phyloP scores from a whole-genome alignment of 2,329 filamentous ascomycete species.

The Aureobasidium subglaciale region DNA sequence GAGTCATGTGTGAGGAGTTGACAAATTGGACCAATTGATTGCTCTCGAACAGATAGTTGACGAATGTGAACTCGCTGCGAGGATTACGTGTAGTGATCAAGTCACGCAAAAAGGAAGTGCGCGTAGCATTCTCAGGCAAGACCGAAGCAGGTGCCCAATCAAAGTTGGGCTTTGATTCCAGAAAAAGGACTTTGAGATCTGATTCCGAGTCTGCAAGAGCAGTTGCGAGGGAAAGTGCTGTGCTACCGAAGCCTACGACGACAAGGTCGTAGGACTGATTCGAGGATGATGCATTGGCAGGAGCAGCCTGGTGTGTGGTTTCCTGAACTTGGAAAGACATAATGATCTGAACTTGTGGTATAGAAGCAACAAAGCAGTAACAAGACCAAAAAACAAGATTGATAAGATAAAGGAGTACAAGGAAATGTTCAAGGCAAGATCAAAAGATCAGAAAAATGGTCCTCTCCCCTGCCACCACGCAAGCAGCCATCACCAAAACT shows the following conservation, averaged over 20 bases:
- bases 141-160: slow-evolving; percentile 19
- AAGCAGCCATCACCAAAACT: not conserved
- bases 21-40: slow-evolving; percentile 24
- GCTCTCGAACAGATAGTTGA: slow-evolving; percentile 26
- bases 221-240: slow-evolving; percentile 21
- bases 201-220: slow-evolving; percentile 20
- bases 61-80: slow-evolving; percentile 24
- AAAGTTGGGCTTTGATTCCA: slow-evolving; percentile 20
- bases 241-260: slow-evolving; percentile 23
- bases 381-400: not conserved
- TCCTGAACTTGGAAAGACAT: slow-evolving; percentile 8
- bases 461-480: not conserved
- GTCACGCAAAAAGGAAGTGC: slow-evolving; percentile 23
- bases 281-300: not conserved
- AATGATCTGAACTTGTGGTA: not conserved
- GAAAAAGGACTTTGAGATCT: slow-evolving; percentile 19
- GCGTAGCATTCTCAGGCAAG: slow-evolving; percentile 19
- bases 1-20: slow-evolving; percentile 24
- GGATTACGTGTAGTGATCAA: slow-evolving; percentile 25
- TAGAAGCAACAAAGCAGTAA: not conserved
- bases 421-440: not conserved
- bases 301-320: not conserved
- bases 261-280: slow-evolving; percentile 18
- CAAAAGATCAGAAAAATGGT: not conserved
- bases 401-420: slow-evolving; percentile 8